Conservation (phyloP, 495 filamentous ascomycete species). For the Neurospora tetrasperma region DNA sequence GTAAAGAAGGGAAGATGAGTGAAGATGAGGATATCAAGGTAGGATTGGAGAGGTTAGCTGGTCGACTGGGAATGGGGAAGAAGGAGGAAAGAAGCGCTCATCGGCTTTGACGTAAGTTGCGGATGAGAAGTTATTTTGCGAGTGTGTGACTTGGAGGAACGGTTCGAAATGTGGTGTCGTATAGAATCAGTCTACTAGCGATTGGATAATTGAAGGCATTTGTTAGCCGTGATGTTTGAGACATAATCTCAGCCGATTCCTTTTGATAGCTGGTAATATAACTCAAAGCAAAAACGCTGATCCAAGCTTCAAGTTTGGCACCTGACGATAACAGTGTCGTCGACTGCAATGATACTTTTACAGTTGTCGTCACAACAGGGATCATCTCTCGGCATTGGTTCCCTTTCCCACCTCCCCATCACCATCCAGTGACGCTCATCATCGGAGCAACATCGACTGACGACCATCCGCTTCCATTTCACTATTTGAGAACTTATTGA, state of each 20-base stretch:
- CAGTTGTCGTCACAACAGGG: background rate
- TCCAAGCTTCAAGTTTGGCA: background rate
- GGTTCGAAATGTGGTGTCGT: too few species aligned
- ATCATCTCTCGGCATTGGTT: background rate
- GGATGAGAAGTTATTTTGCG: background rate
- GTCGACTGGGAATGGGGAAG: background rate
- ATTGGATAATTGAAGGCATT: background rate
- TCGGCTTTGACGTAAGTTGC: background rate
- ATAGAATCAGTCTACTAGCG: background rate
- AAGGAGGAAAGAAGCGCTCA: background rate
- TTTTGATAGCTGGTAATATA: background rate
- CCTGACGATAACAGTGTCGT: background rate
- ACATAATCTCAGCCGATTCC: background rate
- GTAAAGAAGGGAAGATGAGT: background rate
- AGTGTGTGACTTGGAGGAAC: too few species aligned
- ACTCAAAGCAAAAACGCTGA: background rate
- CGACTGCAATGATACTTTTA: background rate
- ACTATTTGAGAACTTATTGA: background rate
- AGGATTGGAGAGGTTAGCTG: background rate
- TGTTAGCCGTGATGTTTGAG: background rate
- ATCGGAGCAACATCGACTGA: background rate
- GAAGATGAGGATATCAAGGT: background rate
- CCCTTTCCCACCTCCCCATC: background rate
- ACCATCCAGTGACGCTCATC: background rate
- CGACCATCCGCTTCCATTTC: background rate